Percentiles rank a stretch among this genome's conserved stretches.
phyloP scores from a whole-genome alignment of 108 stramenopile species.

The Aureococcus anophagefferens region DNA sequence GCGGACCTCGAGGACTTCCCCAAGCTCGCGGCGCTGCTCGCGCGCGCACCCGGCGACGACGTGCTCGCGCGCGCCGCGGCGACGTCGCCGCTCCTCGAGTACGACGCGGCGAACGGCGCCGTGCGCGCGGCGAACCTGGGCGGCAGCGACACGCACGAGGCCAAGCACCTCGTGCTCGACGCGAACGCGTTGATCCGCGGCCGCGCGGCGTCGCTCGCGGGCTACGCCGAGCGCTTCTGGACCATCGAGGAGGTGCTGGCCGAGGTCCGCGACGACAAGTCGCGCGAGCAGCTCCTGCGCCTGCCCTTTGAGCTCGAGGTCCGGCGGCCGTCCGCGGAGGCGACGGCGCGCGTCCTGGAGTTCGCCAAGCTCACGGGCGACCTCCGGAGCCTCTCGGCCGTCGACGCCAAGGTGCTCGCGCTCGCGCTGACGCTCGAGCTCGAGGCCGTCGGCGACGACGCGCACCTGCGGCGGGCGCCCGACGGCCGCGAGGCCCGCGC shows the following conservation, averaged over 20 bases:
- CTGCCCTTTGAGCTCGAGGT: conserved; percentile 31
- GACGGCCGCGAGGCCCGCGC: background rate
- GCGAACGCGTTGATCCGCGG: background rate
- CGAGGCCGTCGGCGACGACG: conserved; percentile 23
- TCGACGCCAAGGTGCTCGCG: conserved; percentile 84
- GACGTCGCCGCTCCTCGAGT: too few species aligned
- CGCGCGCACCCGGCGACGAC: background rate
- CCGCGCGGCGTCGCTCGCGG: background rate
- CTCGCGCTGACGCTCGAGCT: conserved; percentile 74
- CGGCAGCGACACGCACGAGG: background rate
- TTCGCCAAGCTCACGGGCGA: conserved; percentile 90
- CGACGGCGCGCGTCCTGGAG: conserved; percentile 46
- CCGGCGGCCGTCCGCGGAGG: conserved; percentile 44
- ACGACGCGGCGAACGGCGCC: too few species aligned
- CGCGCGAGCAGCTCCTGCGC: conserved; percentile 14
- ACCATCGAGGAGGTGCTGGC: background rate
- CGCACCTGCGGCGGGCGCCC: conserved; percentile 4
- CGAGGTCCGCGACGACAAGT: background rate
- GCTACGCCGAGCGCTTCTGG: background rate
- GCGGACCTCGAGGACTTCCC: background rate
- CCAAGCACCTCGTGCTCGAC: background rate
- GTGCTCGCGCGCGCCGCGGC: too few species aligned
- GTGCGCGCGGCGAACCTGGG: too few species aligned
- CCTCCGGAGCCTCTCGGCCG: conserved; percentile 58
- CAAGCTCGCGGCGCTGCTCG: background rate